Conservation (phyloP, 768 basidiomycete genomes). For the Omphalotus guepiniiformis region DNA sequence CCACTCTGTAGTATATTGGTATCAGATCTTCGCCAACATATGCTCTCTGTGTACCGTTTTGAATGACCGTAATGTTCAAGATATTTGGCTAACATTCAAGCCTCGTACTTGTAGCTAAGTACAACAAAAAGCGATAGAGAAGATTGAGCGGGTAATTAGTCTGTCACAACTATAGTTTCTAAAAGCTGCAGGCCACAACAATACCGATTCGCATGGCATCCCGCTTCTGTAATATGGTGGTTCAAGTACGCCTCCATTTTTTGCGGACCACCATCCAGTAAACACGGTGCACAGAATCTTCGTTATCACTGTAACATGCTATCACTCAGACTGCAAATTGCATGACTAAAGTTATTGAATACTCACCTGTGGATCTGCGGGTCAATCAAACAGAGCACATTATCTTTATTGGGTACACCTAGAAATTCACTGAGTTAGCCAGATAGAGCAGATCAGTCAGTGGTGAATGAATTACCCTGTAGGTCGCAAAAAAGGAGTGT, state of each 20-base stretch:
- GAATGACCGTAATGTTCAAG: no score
- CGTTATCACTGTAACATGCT: neutral
- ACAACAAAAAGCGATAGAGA: no score
- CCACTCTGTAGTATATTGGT: no score
- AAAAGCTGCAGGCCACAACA: neutral
- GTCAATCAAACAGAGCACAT: constrained; percentile 1
- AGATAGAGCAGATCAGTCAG: neutral
- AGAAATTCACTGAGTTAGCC: neutral
- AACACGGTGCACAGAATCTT: neutral
- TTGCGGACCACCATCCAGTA: constrained; percentile 3
- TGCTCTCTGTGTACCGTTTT: no score
- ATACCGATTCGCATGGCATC: neutral
- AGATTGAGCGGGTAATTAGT: no score
- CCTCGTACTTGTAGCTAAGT: no score
- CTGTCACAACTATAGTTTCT: neutral
- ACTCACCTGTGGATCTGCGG: neutral
- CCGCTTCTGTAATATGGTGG: neutral
- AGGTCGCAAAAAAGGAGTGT: constrained; percentile 1
- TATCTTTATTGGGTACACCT: neutral
- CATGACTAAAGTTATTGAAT: neutral
- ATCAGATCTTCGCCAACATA: no score
- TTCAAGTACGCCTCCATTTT: neutral
- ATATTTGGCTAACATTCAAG: no score
- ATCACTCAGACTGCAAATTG: neutral
- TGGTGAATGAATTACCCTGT: neutral